Conservation (phyloP, 257 asterid species). For the Przewalskia tangutica region DNA sequence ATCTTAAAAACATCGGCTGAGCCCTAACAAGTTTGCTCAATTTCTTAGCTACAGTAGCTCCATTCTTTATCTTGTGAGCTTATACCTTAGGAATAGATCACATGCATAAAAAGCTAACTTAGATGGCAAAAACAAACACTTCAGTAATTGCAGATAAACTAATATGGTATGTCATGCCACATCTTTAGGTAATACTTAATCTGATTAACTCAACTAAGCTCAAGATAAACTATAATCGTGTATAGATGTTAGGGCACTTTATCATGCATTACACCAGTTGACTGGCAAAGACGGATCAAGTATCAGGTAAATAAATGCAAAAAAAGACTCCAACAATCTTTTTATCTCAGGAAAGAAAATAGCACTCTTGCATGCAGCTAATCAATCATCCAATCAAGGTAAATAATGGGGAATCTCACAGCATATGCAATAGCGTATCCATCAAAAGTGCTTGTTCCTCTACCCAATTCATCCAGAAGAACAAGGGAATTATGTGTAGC, state of each 20-base stretch:
- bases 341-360: neutral
- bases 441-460: slow-evolving; percentile 97
- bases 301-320: neutral
- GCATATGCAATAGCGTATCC: slow-evolving; percentile 98
- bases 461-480: slow-evolving; percentile 93
- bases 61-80: neutral
- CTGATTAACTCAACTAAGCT: neutral
- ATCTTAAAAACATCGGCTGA: neutral
- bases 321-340: neutral
- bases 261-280: neutral
- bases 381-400: slow-evolving; percentile 11
- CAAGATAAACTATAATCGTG: neutral
- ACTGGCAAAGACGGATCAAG: neutral
- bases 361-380: neutral
- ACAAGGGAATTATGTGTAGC: slow-evolving; percentile 85
- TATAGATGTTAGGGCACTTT: neutral
- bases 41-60: neutral
- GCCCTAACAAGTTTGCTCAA: neutral
- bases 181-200: neutral
- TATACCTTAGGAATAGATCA: neutral
- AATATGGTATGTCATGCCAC: neutral
- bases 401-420: slow-evolving; percentile 40
- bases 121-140: neutral
- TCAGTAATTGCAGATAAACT: neutral
- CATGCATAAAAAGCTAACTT: neutral